Percentiles rank a stretch among this genome's conserved stretches.
phyloP scores from a whole-genome alignment of 148 eudicot genomes.

The Diospyros lotus region DNA sequence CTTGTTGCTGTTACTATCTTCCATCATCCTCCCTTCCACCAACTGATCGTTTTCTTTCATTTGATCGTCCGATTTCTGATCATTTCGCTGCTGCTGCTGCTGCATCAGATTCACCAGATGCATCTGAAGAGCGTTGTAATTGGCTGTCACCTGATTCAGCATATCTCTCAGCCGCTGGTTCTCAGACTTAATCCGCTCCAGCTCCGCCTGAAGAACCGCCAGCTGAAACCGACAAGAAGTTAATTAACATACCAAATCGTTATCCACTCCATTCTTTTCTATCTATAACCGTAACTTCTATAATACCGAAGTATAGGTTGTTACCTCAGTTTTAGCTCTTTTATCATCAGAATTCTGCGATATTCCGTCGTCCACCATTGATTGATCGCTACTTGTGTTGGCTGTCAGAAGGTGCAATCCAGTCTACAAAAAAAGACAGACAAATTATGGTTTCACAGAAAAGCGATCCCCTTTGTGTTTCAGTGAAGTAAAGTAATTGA shows the following conservation, averaged over 20 bases:
- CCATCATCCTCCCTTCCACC: background rate
- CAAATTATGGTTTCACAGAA: background rate
- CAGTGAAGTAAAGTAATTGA: background rate
- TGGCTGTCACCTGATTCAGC: constrained; percentile 32
- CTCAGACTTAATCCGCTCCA: constrained; percentile 38
- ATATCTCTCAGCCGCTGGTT: constrained; percentile 38
- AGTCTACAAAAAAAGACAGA: constrained; percentile 22
- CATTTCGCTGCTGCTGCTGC: constrained; percentile 12
- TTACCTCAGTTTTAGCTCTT: constrained; percentile 44
- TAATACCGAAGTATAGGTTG: too few relatives aligned
- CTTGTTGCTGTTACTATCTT: background rate
- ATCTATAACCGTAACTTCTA: too few relatives aligned
- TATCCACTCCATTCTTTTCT: too few relatives aligned
- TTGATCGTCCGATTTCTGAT: background rate
- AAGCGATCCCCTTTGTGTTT: background rate
- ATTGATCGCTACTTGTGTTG: constrained; percentile 52
- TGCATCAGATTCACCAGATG: constrained; percentile 44
- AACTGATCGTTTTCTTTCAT: background rate
- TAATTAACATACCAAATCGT: too few relatives aligned
- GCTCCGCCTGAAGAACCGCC: constrained; percentile 33
- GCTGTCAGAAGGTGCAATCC: constrained; percentile 49
- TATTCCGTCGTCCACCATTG: constrained; percentile 45
- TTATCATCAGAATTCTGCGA: constrained; percentile 39
- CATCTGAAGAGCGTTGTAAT: constrained; percentile 40
- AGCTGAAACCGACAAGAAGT: constrained; percentile 14